Evolutionary conservation across 768 basidiomycete species (phyloP).

Genomic region (Cystofilobasidium bisporidii): DNA sequence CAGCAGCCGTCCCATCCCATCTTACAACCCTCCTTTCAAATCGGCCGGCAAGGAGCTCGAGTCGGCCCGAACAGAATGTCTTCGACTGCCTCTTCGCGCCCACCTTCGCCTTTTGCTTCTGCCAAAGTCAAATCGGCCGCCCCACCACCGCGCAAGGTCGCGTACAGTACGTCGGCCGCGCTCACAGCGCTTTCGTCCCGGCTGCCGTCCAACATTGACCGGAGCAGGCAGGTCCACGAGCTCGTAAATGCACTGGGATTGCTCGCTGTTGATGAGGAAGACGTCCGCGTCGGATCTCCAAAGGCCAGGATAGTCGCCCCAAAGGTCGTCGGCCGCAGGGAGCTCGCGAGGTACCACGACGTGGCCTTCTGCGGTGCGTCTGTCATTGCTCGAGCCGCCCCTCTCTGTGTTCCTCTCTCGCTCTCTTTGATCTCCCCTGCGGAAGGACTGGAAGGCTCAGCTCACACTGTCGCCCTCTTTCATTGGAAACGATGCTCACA

Average conservation of each 20-base stretch:
- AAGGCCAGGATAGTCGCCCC: conserved; percentile 48
- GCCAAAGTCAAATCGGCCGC: no score
- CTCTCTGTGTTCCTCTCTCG: no score
- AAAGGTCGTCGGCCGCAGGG: conserved; percentile 48
- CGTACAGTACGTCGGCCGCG: conserved; percentile 11
- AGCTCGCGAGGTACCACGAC: conserved; percentile 61
- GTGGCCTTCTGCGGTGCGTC: conserved; percentile 59
- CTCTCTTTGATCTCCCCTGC: background rate
- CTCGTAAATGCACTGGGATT: conserved; percentile 29
- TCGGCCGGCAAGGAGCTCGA: no score
- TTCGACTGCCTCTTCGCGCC: no score
- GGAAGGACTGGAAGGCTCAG: background rate
- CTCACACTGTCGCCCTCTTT: background rate
- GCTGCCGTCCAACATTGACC: conserved; percentile 41
- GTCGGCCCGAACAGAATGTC: no score
- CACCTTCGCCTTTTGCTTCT: no score
- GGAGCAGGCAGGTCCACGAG: conserved; percentile 32
- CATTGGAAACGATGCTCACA: background rate
- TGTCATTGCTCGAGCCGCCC: conserved; percentile 32
- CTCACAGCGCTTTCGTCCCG: conserved; percentile 45
- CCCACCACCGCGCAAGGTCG: conserved; percentile 5
- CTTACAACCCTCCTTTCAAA: no score
- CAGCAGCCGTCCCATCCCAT: no score
- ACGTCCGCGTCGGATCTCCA: background rate
- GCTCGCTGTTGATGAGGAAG: conserved; percentile 5